A percentile compares a stretch with the other conserved stretches of the same genome.
Conservation (phyloP, 148 eudicot species). For the Pouteria glomerata region DNA sequence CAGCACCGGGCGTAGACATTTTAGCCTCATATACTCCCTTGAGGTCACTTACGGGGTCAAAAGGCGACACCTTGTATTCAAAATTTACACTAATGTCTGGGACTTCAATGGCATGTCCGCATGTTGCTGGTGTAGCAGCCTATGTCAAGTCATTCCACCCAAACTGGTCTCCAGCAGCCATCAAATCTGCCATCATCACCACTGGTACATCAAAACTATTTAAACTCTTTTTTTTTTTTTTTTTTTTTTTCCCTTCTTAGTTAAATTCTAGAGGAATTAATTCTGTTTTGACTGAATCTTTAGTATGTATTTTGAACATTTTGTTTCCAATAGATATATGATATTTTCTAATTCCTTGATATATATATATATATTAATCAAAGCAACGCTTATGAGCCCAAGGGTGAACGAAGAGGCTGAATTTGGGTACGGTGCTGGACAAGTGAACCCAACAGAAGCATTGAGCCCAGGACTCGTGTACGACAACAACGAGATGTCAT, state of each 20-base stretch:
- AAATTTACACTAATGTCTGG: slow-evolving; percentile 85
- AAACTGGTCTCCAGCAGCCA: slow-evolving; percentile 77
- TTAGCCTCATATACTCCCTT: slow-evolving; percentile 82
- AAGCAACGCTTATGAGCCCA: slow-evolving; percentile 50
- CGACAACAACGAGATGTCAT: slow-evolving; percentile 70
- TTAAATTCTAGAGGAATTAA: too few species aligned
- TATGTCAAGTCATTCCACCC: slow-evolving; percentile 86
- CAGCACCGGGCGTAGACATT: slow-evolving; percentile 88
- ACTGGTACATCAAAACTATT: slow-evolving; percentile 43
- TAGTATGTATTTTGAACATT: too few species aligned
- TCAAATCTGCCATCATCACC: slow-evolving; percentile 79
- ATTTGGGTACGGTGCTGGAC: slow-evolving; percentile 81
- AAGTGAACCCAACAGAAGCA: slow-evolving; percentile 67
- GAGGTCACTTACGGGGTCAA: slow-evolving; percentile 59
- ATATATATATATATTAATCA: too few species aligned
- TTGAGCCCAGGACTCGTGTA: slow-evolving; percentile 71
- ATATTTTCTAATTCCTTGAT: too few species aligned
- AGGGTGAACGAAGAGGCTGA: slow-evolving; percentile 57
- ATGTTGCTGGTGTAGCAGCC: slow-evolving; percentile 73
- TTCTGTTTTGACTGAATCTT: too few species aligned
- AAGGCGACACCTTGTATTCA: slow-evolving; percentile 67
- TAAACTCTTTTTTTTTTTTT: not conserved
- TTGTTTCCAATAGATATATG: too few species aligned
- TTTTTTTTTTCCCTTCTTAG: too few species aligned
- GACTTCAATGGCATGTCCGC: slow-evolving; percentile 94